These are phyloP conservation scores for Garcia nutans DNA, from an alignment of 345 rosid genomes.

Conservation along the genomic window DNA sequence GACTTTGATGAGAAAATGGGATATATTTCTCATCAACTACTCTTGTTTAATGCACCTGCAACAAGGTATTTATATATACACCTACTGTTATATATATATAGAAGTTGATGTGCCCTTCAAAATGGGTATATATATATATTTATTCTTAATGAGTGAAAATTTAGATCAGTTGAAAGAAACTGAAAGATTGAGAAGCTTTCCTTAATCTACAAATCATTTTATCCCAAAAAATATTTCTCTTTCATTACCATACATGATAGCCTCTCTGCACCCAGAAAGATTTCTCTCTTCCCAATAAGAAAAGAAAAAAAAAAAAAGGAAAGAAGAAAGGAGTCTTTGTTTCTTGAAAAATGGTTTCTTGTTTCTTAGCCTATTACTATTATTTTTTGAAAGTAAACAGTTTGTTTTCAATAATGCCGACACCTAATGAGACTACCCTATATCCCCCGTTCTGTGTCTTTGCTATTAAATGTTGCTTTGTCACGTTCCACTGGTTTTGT, in stretches of 20 bases:
- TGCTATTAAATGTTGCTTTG: not conserved
- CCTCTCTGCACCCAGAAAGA: not conserved
- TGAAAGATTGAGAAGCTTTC: conserved; percentile 30
- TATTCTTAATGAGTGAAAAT: not conserved
- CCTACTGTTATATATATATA: not conserved
- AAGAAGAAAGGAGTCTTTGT: not conserved
- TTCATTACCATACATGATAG: conserved; percentile 7
- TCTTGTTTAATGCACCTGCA: conserved; percentile 26
- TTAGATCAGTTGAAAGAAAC: conserved; percentile 15
- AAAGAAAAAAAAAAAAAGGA: not conserved
- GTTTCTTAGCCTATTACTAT: not conserved
- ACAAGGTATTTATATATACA: not conserved
- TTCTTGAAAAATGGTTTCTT: conserved; percentile 4
- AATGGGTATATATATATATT: too few relatives aligned
- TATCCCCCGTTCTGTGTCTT: not conserved
- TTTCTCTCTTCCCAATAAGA: conserved; percentile 25
- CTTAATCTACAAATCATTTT: conserved; percentile 12
- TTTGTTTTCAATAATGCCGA: conserved; percentile 16
- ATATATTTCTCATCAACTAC: conserved; percentile 26
- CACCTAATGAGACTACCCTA: not conserved
- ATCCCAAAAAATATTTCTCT: conserved; percentile 14
- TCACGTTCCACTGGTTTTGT: not conserved
- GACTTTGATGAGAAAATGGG: conserved; percentile 30
- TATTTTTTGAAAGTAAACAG: conserved; percentile 5
- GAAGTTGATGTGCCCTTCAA: too few relatives aligned